A percentile compares a stretch with the other conserved stretches of the same genome.
Evolutionary conservation across 257 asterid species (phyloP).

Genomic region (Anisodus tanguticus): DNA sequence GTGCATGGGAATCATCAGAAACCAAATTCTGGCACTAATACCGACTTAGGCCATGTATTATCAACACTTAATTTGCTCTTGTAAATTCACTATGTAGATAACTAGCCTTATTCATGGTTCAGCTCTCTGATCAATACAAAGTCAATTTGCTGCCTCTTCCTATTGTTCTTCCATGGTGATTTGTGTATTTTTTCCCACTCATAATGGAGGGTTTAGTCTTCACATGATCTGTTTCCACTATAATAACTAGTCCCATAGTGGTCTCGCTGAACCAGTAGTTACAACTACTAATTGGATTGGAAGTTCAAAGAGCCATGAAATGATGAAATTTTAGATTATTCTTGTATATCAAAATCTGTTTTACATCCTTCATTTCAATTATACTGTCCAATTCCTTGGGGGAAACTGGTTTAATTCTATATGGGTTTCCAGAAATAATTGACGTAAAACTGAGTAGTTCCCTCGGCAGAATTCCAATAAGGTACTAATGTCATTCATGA

Average conservation of each 20-base stretch:
- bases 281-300: conserved; percentile 8
- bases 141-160: background rate
- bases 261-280: background rate
- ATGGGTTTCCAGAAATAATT: background rate
- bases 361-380: background rate
- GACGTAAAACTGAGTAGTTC: background rate
- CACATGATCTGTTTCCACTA: background rate
- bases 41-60: conserved; percentile 55
- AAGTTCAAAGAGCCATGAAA: background rate
- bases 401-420: background rate
- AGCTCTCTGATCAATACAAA: conserved; percentile 30
- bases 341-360: conserved; percentile 1
- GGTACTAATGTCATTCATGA: background rate
- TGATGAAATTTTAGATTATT: background rate
- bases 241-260: background rate
- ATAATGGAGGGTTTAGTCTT: conserved; percentile 1
- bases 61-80: conserved; percentile 22
- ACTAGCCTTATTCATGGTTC: conserved; percentile 34
- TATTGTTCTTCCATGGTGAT: background rate
- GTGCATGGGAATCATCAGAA: conserved; percentile 93
- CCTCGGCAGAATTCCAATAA: background rate
- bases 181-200: background rate
- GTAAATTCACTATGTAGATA: conserved; percentile 47
- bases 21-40: conserved; percentile 90
- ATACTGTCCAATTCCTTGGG: background rate